Conservation (phyloP, 176 grass and related monocot species). For the Poa pratensis region DNA sequence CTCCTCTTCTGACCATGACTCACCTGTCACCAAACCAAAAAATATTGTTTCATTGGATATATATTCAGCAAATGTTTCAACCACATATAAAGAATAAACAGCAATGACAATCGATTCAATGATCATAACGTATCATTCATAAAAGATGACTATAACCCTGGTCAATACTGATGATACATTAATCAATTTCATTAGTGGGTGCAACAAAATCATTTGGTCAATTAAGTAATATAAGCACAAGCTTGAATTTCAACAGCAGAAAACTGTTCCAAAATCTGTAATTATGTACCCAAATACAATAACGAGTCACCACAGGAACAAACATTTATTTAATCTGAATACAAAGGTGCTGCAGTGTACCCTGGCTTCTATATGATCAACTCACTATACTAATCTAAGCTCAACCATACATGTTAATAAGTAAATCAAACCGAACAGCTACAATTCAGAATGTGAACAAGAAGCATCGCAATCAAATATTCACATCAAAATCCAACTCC, state of each 20-base stretch:
- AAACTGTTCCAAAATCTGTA: neutral
- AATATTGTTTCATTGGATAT: slow-evolving; percentile 11
- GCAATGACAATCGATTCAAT: neutral
- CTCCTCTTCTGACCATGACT: slow-evolving; percentile 76
- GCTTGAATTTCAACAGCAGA: slow-evolving; percentile 16
- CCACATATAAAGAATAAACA: neutral
- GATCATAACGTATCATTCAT: neutral
- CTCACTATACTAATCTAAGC: neutral
- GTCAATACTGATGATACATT: too few species aligned
- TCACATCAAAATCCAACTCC: neutral
- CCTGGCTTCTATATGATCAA: neutral
- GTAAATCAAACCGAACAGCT: neutral
- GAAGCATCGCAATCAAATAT: neutral
- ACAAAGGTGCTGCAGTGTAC: neutral
- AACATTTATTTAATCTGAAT: neutral
- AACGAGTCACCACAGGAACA: neutral
- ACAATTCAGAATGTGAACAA: neutral
- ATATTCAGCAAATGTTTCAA: neutral
- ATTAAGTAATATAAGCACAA: neutral
- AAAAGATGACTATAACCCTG: neutral
- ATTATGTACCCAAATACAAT: neutral
- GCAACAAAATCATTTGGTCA: slow-evolving; percentile 11
- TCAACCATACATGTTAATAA: neutral
- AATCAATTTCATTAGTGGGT: neutral
- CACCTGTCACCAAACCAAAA: slow-evolving; percentile 45